A percentile compares a stretch with the other conserved stretches of the same genome.
Evolutionary conservation across 371 early-diverging fungal genomes (phyloP).

Genomic region (Smittium culicis): DNA sequence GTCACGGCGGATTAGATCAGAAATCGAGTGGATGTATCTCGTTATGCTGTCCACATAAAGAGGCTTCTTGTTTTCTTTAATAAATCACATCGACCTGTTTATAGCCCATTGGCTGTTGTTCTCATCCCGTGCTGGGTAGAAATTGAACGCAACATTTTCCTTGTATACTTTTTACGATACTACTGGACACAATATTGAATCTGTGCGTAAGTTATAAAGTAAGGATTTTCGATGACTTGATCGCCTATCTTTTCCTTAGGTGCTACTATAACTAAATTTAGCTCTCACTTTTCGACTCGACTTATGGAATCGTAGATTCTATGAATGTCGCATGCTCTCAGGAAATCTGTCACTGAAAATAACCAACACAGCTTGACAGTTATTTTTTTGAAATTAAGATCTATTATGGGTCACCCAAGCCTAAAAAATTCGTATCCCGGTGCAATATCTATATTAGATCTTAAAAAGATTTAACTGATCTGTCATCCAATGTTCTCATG

Average conservation of each 20-base stretch:
- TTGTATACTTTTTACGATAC: not conserved
- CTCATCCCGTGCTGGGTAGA: not conserved
- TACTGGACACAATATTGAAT: not conserved
- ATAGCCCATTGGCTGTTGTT: not conserved
- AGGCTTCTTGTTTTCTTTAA: not conserved
- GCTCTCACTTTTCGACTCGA: no score
- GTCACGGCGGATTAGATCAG: not conserved
- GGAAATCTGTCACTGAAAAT: not conserved
- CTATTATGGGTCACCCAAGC: not conserved
- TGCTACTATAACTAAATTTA: not conserved
- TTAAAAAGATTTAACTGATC: not conserved
- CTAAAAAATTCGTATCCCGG: not conserved
- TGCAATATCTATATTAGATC: not conserved
- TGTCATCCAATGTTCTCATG: not conserved
- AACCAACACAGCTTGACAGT: slow-evolving; percentile 2
- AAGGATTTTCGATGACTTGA: not conserved
- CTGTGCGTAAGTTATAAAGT: not conserved
- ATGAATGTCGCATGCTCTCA: not conserved
- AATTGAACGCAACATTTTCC: not conserved
- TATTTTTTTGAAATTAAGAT: not conserved
- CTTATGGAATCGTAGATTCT: not conserved
- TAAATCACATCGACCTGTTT: not conserved
- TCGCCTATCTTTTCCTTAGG: not conserved
- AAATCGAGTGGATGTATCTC: not conserved
- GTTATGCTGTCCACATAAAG: not conserved